Base-by-base conservation (phyloP, 1,139 yeast genomes). In the Spathaspora jeffriesii region DNA sequence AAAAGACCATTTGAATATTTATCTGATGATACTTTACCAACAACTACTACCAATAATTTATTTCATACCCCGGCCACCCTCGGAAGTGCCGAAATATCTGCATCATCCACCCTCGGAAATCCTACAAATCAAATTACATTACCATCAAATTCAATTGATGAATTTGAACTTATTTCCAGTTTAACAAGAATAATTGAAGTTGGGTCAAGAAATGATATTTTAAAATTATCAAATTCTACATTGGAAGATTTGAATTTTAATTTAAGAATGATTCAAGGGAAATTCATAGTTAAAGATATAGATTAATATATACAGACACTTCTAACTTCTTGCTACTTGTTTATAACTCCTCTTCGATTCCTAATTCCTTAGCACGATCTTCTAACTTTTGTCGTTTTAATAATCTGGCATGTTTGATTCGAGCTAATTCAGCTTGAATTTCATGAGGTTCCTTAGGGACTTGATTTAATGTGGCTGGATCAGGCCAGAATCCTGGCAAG, bases 401-500 rank as follows among this genome's bases (percentile, higher is more conserved):
- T 8, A 79, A 61, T 50, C 93, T 77, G 46, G 84, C 96, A 54
- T 82, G 78, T 63, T 83, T 82, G 76, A 91, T 86, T 61, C 97
- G 79, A 17, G 96, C 96, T 42, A 91, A 73, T 64, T 92, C 98
- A 0, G 96, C 93, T 60, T 88, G 86, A 53, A 91, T 89, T 62
- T 92, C 97, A 58, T 87, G 89, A 9, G 92, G 92, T 62, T 91
- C 97, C 62, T 90, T 92, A 3, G 97, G 98, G 34, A 92, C 85
- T 67, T 88, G 87, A 63, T 91, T 90, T 57, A 90, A 77, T 2
- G 97, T 86, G 32, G 88, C 87, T 36, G 97, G 97, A 65, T 91
- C 97, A 1, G 98, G 98, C 96, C 96, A 90, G 67, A 89, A 91
- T 15, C 96, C 96, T n/a, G 96, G 96, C 47, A 91, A 84, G 62